Evolutionary conservation across 176 grass and related monocot genomes (phyloP).

Genomic region (Oryza rufipogon): DNA sequence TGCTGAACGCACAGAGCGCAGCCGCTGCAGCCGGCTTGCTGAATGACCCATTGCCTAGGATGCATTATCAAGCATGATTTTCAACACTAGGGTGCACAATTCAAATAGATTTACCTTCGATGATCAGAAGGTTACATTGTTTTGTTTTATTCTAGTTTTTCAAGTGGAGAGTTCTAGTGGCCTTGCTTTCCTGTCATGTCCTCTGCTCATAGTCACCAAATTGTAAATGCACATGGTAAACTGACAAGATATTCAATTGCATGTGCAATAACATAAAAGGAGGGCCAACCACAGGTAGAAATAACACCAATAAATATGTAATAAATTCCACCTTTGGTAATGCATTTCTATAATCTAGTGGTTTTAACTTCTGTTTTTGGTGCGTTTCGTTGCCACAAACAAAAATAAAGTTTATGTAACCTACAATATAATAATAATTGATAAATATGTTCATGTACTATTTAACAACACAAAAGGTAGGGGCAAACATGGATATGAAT

Average conservation of each 20-base stretch:
- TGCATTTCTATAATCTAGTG: neutral
- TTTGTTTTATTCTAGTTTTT: neutral
- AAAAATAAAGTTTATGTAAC: neutral
- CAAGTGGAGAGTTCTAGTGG: neutral
- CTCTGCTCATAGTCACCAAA: neutral
- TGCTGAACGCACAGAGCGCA: fast-evolving
- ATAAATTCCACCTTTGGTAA: neutral
- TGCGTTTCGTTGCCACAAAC: neutral
- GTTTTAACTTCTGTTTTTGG: too few species aligned
- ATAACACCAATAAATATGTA: neutral
- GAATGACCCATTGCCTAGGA: too few species aligned
- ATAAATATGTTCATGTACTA: neutral
- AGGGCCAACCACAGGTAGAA: neutral
- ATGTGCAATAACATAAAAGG: neutral
- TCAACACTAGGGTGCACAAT: neutral
- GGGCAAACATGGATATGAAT: neutral
- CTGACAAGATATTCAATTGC: neutral
- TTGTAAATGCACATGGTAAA: neutral
- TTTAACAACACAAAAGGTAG: neutral
- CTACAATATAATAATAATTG: neutral
- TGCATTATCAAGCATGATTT: too few species aligned
- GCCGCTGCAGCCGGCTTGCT: too few species aligned
- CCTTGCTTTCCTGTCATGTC: neutral
- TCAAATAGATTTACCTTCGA: neutral
- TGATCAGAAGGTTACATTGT: neutral